Evolutionary conservation across 78 protist species (phyloP).

Genomic region (Dictyostelium purpureum): DNA sequence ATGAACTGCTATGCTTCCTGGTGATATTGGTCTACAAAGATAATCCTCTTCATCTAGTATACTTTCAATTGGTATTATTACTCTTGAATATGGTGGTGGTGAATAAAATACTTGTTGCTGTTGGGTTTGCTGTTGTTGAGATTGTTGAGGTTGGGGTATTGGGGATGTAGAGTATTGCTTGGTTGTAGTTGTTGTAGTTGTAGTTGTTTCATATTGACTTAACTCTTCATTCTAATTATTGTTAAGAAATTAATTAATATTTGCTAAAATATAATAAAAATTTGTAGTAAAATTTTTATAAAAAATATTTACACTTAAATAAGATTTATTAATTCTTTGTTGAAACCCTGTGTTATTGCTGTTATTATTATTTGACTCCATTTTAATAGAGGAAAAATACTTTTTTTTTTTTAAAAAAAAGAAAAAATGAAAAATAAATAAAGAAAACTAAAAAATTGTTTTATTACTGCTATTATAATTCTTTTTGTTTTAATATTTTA

Average conservation of each 20-base stretch:
- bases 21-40: constrained; percentile 7
- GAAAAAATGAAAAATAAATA: too few species aligned
- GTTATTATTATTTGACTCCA: neutral
- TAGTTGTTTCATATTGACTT: neutral
- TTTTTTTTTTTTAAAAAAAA: too few species aligned
- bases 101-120: neutral
- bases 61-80: constrained; percentile 17
- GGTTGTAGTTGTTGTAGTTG: constrained; percentile 18
- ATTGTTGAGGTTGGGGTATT: too few species aligned
- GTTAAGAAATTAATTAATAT: neutral
- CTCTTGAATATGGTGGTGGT: constrained; percentile 20
- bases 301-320: constrained; percentile 3
- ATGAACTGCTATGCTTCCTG: neutral
- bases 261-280: neutral
- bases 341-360: neutral
- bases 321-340: neutral
- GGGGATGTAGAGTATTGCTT: neutral
- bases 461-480: too few species aligned
- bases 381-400: too few species aligned
- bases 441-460: too few species aligned
- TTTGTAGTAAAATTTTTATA: neutral
- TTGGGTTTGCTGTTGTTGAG: neutral
- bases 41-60: constrained; percentile 2
- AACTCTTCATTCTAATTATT: neutral
- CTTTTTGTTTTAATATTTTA: too few species aligned